Base-by-base conservation (phyloP, 179 eudicot species). In the Silene noctiflora region DNA sequence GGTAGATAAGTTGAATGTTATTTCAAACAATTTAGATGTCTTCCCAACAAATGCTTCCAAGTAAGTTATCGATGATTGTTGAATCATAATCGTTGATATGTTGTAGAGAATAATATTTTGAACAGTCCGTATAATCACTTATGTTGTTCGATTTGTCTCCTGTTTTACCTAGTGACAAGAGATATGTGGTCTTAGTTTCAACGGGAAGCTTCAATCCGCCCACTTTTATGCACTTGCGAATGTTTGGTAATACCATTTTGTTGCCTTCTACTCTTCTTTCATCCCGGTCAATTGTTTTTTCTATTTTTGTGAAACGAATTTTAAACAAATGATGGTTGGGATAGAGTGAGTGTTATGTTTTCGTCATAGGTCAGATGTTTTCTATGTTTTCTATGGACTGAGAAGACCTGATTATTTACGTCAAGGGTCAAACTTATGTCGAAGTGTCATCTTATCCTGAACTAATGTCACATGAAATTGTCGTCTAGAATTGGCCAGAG, bases 151-250 rank as follows among this genome's bases (percentile, higher is more conserved):
- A n/a, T 78, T 42, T 51, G 33, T 31, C 76, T 70, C 60, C 44
- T 21, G 21, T 31, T 33, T 69, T 24, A 20, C 21, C 10, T 42
- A 88, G 96, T 80, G 85, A 77, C 74, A 82, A 82, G 67, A 53
- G 17, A 13, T 85, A 76, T 78, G 95, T 86, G 55, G 96, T 87
- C 62, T 81, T 91, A 42, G 90, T 95, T 68, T 87, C 96, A 68
- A 83, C 96, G 61, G 97, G 99, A 79, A 95, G 99, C 77, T 95
- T 87, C 78, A 95, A 92, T 82, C 99, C 99, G 75, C 97, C 97
- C 64, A 95, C 99, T 73, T 85, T 87, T 72, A 95, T 95, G 99
- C 99, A 95, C 82, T 78, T 92, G 75, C 90, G 97, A 51, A 87
- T 94, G 86, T 88, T 95, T 71, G 99, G 99, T 91, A 86, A 77